phyloP scores from a whole-genome alignment of 2,329 filamentous ascomycete species.

The Pezicula radicicola region DNA sequence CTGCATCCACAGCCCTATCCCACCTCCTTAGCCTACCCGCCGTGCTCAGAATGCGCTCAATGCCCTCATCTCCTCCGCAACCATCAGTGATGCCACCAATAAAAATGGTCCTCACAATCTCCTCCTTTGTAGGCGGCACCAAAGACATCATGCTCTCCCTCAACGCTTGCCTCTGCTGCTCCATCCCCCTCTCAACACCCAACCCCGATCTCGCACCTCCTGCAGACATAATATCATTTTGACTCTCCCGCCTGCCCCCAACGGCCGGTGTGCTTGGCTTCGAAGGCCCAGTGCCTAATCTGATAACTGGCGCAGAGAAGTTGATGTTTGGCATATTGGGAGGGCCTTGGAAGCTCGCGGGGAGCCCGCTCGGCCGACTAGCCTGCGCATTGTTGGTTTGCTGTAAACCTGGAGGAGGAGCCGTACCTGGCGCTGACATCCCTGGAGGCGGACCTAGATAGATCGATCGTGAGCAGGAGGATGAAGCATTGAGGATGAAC shows the following conservation, averaged over 20 bases:
- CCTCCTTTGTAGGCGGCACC: slow-evolving; percentile 81
- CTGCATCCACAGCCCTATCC: slow-evolving; percentile 73
- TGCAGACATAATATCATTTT: slow-evolving; percentile 31
- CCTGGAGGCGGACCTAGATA: slow-evolving; percentile 72
- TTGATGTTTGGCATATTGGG: slow-evolving; percentile 96
- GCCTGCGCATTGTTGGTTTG: slow-evolving; percentile 71
- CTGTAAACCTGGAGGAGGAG: slow-evolving; percentile 73
- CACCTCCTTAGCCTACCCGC: slow-evolving; percentile 80
- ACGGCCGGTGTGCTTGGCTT: slow-evolving; percentile 49
- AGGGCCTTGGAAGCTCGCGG: slow-evolving; percentile 81
- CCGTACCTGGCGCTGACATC: slow-evolving; percentile 80
- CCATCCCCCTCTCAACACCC: slow-evolving; percentile 48
- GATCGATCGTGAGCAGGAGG: slow-evolving; percentile 9
- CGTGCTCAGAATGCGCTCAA: slow-evolving; percentile 75
- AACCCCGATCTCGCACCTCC: slow-evolving; percentile 34
- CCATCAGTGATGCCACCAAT: slow-evolving; percentile 82
- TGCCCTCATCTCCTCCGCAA: slow-evolving; percentile 69
- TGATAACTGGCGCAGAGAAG: slow-evolving; percentile 94
- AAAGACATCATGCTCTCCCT: slow-evolving; percentile 69
- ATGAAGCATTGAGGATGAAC: slow-evolving; percentile 4
- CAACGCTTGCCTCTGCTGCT: slow-evolving; percentile 61
- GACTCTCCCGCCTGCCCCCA: slow-evolving; percentile 43
- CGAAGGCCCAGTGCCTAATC: slow-evolving; percentile 75
- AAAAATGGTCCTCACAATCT: slow-evolving; percentile 89
- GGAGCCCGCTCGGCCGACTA: slow-evolving; percentile 77